Conservation (phyloP, 768 basidiomycete species). For the Gloeopeniophorella convolvens region DNA sequence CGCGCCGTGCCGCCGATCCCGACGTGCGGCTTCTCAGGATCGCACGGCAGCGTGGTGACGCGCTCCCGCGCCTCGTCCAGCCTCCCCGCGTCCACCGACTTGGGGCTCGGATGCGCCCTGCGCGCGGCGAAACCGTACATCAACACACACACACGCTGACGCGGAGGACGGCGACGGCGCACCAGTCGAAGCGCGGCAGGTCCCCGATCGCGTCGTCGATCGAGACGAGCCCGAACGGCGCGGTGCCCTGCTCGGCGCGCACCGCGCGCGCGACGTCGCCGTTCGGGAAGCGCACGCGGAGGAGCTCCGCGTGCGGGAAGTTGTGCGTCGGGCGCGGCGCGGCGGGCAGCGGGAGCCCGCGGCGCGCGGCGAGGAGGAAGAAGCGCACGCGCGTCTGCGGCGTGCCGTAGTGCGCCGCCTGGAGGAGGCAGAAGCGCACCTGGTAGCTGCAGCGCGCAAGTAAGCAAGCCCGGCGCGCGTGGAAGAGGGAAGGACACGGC, state of each 20-base stretch:
- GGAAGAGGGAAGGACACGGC: not conserved
- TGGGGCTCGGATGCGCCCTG: constrained; percentile 20
- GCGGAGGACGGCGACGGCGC: too few relatives aligned
- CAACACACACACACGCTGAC: too few relatives aligned
- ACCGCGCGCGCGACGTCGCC: constrained; percentile 39
- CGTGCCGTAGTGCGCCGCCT: constrained; percentile 43
- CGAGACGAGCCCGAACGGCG: constrained; percentile 43
- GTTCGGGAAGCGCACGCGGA: constrained; percentile 49
- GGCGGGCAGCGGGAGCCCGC: constrained; percentile 31
- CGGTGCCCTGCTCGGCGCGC: constrained; percentile 40
- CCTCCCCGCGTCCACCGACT: constrained; percentile 26
- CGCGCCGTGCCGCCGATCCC: constrained; percentile 27
- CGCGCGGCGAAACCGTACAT: not conserved
- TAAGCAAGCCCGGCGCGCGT: not conserved
- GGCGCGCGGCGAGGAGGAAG: constrained; percentile 42
- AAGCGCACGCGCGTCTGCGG: constrained; percentile 41
- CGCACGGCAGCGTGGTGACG: constrained; percentile 32
- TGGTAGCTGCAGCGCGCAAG: constrained; percentile 34
- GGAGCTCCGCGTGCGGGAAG: constrained; percentile 32
- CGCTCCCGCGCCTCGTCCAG: constrained; percentile 8
- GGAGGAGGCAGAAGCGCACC: constrained; percentile 36
- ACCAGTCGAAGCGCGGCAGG: constrained; percentile 72
- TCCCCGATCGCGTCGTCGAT: constrained; percentile 72
- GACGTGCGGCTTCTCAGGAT: constrained; percentile 30
- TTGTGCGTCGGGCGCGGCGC: constrained; percentile 41